These are phyloP conservation scores for Entoloma clypeatum DNA, from an alignment of 1,284 basidiomycete species.

Conservation along the genomic window DNA sequence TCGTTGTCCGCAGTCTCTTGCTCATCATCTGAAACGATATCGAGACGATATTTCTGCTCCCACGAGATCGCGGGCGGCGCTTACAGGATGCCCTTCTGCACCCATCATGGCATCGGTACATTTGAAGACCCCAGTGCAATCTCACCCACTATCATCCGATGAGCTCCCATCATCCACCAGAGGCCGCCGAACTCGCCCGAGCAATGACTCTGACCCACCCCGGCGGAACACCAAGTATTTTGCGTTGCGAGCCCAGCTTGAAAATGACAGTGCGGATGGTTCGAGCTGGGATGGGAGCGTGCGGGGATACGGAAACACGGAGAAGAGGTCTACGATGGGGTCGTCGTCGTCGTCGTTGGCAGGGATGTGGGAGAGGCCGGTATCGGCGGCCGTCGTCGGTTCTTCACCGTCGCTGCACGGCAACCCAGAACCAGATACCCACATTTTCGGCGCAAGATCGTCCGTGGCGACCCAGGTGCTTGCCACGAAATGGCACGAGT, in stretches of 20 bases:
- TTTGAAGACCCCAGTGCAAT: constrained; percentile 53
- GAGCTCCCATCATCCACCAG: constrained; percentile 47
- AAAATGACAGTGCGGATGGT: constrained; percentile 34
- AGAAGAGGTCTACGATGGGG: constrained; percentile 29
- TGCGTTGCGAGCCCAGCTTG: constrained; percentile 54
- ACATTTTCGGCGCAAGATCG: constrained; percentile 24
- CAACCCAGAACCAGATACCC: constrained; percentile 22
- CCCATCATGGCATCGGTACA: constrained; percentile 32
- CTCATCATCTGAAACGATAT: too few relatives aligned
- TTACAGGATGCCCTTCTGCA: constrained; percentile 11
- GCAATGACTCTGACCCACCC: constrained; percentile 22
- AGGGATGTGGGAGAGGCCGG: constrained; percentile 32
- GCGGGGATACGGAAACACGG: constrained; percentile 44
- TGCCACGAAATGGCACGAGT: constrained; percentile 64
- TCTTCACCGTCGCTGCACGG: constrained; percentile 29
- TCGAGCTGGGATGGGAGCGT: constrained; percentile 63
- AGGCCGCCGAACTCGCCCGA: constrained; percentile 35
- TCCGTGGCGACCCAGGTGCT: constrained; percentile 45
- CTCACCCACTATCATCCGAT: constrained; percentile 60
- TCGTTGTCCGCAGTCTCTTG: too few relatives aligned
- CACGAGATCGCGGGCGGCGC: too few relatives aligned
- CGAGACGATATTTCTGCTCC: too few relatives aligned
- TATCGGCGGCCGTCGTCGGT: constrained; percentile 58
- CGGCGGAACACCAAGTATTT: constrained; percentile 48
- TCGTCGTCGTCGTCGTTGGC: constrained; percentile 34